Percentiles rank a stretch among this genome's conserved stretches.
Conservation (phyloP, 768 basidiomycete species). For the Lactarius hatsudake region DNA sequence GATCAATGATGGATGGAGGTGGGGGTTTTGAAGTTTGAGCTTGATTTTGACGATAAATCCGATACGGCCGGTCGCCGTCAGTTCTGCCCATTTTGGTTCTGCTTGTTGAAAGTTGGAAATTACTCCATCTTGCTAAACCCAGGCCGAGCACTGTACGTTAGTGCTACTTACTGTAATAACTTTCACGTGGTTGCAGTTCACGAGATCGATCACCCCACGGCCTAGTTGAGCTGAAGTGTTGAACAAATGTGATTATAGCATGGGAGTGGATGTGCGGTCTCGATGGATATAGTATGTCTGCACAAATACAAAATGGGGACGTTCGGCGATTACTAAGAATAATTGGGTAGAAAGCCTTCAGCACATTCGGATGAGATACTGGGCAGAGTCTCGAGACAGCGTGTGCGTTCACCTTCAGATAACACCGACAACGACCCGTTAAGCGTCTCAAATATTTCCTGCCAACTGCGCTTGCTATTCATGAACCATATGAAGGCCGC, state of each 20-base stretch:
- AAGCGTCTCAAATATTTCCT: conserved; percentile 4
- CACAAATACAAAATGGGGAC: conserved; percentile 13
- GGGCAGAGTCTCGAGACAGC: not conserved
- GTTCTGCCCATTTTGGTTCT: not conserved
- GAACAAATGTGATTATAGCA: not conserved
- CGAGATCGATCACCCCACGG: not conserved
- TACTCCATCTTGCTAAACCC: not conserved
- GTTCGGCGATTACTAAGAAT: conserved; percentile 13
- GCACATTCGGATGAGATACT: not conserved
- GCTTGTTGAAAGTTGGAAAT: not conserved
- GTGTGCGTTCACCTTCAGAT: conserved; percentile 12
- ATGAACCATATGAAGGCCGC: conserved; percentile 23
- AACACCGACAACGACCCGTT: conserved; percentile 4
- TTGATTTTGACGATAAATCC: not conserved
- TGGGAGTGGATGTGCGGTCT: not conserved
- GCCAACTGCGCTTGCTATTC: conserved; percentile 20
- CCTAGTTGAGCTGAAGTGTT: not conserved
- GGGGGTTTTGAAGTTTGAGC: too few species aligned
- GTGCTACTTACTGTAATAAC: not conserved
- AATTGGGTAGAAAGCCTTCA: conserved; percentile 20
- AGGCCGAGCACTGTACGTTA: not conserved
- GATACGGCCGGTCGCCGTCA: not conserved
- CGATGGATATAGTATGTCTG: not conserved
- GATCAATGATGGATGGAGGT: not conserved
- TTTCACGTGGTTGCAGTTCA: not conserved